A percentile compares a stretch with the other conserved stretches of the same genome.
Conservation (phyloP, 2,329 filamentous ascomycete species). For the Graphilbum sp. region DNA sequence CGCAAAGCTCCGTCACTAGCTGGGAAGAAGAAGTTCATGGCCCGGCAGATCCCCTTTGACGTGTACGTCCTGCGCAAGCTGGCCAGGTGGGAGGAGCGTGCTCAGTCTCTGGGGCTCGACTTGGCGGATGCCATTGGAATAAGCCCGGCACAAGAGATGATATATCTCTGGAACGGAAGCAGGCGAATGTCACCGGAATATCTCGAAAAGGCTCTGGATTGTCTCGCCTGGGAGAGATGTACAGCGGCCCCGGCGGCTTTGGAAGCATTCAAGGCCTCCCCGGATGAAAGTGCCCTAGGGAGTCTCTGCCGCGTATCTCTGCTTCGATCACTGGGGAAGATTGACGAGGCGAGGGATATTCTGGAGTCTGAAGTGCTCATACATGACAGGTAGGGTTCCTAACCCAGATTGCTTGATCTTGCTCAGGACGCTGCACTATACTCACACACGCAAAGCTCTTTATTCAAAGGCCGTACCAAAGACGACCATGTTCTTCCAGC, state of each 20-base stretch:
- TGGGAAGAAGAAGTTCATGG: slow-evolving; percentile 82
- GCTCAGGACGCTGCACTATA: too few species aligned
- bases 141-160: slow-evolving; percentile 77
- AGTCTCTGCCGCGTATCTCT: slow-evolving; percentile 51
- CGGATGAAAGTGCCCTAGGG: slow-evolving; percentile 47
- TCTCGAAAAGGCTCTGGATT: slow-evolving; percentile 43
- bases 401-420: too few species aligned
- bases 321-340: slow-evolving; percentile 43
- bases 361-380: slow-evolving; percentile 49
- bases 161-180: slow-evolving; percentile 81
- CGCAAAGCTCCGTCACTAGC: slow-evolving; percentile 55
- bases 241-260: slow-evolving; percentile 26
- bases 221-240: slow-evolving; percentile 50
- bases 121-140: slow-evolving; percentile 69
- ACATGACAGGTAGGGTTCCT: slow-evolving; percentile 35
- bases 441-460: too few species aligned
- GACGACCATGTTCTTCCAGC: slow-evolving; percentile 60
- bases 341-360: slow-evolving; percentile 47
- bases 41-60: slow-evolving; percentile 78
- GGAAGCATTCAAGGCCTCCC: slow-evolving; percentile 30
- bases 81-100: slow-evolving; percentile 70
- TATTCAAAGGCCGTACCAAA: slow-evolving; percentile 41
- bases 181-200: slow-evolving; percentile 59
- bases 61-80: slow-evolving; percentile 71
- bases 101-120: slow-evolving; percentile 47